phyloP scores from a whole-genome alignment of 768 basidiomycete genomes.

The Trametes villosa region DNA sequence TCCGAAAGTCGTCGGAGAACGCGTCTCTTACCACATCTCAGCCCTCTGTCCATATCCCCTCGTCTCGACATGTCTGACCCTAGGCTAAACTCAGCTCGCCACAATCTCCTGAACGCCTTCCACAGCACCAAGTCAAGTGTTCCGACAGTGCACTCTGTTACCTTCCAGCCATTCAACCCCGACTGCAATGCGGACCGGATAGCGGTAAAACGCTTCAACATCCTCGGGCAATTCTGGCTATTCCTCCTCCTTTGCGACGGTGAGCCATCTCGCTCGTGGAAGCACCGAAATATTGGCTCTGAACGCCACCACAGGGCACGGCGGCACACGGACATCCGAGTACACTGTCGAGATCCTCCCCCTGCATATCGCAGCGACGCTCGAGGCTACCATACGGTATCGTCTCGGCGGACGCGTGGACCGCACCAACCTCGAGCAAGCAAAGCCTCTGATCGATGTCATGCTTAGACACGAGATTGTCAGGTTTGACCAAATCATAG shows the following conservation, averaged over 20 bases:
- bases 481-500: not conserved
- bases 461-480: not conserved
- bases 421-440: not conserved
- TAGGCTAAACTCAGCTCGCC: too few relatives aligned
- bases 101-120: too few relatives aligned
- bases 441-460: not conserved
- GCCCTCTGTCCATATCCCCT: too few relatives aligned
- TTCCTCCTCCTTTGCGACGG: conserved; percentile 1
- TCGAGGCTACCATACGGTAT: not conserved
- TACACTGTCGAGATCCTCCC: not conserved
- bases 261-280: not conserved
- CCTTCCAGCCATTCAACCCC: not conserved
- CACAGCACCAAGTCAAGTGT: too few relatives aligned
- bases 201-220: not conserved
- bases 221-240: not conserved
- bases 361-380: not conserved
- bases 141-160: too few relatives aligned
- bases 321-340: not conserved
- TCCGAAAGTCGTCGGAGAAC: too few relatives aligned
- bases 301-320: not conserved
- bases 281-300: not conserved
- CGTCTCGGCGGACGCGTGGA: not conserved
- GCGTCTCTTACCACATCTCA: too few relatives aligned
- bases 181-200: not conserved
- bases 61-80: too few relatives aligned